A percentile compares a stretch with the other conserved stretches of the same genome.
phyloP scores from a whole-genome alignment of 305 asterid genomes.

The Solanum hybrid region DNA sequence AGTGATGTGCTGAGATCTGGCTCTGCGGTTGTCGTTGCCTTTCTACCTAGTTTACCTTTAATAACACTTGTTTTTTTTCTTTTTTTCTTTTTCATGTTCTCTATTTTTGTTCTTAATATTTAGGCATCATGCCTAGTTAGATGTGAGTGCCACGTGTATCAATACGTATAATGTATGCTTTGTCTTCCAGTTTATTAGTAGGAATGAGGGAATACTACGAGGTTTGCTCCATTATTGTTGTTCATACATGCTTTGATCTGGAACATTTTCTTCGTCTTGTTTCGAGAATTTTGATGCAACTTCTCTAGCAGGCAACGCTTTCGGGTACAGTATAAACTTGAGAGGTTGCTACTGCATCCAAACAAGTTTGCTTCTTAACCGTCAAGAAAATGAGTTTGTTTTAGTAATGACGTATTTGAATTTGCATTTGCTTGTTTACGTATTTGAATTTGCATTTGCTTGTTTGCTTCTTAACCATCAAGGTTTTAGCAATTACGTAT shows the following conservation, averaged over 20 bases:
- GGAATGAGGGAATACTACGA: not conserved
- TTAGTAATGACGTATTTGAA: not conserved
- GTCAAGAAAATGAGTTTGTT: not conserved
- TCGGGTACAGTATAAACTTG: not conserved
- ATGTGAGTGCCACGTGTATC: slow-evolving; percentile 10
- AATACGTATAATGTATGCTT: slow-evolving; percentile 1
- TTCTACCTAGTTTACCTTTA: slow-evolving; percentile 2
- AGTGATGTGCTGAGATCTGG: slow-evolving; percentile 21
- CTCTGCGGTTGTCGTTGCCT: not conserved
- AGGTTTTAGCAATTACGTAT: not conserved
- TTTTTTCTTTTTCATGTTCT: not conserved
- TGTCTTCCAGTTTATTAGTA: not conserved
- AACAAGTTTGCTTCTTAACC: not conserved
- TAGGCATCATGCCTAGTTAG: not conserved
- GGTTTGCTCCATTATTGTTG: not conserved
- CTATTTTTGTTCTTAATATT: not conserved
- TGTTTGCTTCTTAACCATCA: not conserved
- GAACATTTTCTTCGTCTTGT: not conserved
- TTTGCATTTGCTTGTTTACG: not conserved
- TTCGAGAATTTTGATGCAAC: not conserved
- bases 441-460: not conserved
- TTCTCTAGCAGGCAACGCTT: not conserved
- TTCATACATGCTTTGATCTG: not conserved
- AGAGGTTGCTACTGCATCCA: not conserved
- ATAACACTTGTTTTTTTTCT: not conserved